Percentiles rank a stretch among this genome's conserved stretches.
Evolutionary conservation across 345 rosid species (phyloP).

Genomic region (Citrus cavaleriei): DNA sequence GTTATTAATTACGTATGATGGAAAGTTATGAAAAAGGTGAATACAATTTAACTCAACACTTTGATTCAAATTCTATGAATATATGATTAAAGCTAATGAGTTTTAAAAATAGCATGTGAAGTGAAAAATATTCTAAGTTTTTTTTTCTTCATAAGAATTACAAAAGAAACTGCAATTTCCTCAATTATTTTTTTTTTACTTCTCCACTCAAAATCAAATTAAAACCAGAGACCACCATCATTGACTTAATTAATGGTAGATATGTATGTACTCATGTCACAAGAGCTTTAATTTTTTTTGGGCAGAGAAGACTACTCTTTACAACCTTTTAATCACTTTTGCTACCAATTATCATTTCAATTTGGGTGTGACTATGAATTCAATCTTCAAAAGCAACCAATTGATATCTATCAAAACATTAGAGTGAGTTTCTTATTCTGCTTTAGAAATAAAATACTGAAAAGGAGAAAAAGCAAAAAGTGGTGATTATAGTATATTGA

Average conservation of each 20-base stretch:
- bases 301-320: background rate
- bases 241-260: background rate
- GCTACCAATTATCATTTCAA: background rate
- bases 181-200: no score
- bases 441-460: constrained; percentile 13
- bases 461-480: constrained; percentile 19
- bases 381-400: constrained; percentile 19
- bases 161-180: no score
- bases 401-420: constrained; percentile 9
- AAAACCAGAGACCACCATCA: background rate
- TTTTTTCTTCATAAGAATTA: no score
- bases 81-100: no score
- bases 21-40: no score
- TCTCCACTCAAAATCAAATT: background rate
- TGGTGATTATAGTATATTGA: background rate
- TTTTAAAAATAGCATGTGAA: no score
- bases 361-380: constrained; percentile 15
- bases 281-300: background rate
- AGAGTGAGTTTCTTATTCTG: background rate
- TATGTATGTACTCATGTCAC: background rate
- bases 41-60: no score
- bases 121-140: no score
- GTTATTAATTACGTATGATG: no score
- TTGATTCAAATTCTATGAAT: no score
- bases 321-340: constrained; percentile 1